Evolutionary conservation across 345 rosid species (phyloP).

Genomic region (Angophora floribunda): DNA sequence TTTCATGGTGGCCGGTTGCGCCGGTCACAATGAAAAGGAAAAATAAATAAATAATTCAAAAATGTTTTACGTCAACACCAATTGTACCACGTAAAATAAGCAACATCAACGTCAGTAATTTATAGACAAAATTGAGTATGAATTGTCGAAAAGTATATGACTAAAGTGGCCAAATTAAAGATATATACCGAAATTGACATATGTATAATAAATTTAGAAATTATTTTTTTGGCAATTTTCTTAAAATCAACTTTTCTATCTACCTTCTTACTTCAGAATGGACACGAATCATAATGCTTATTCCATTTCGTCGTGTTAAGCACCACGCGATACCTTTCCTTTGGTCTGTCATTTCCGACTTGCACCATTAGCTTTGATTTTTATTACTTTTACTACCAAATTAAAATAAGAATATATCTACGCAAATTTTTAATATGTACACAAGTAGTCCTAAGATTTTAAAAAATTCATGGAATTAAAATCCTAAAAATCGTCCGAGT

Average conservation of each 20-base stretch:
- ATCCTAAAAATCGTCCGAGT: not conserved
- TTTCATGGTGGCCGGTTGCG: not conserved
- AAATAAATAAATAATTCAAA: no score
- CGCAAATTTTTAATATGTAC: not conserved
- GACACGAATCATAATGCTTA: not conserved
- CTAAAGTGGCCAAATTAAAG: no score
- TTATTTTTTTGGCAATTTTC: no score
- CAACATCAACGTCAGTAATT: rapidly evolving
- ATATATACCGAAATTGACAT: not conserved
- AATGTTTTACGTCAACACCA: rapidly evolving
- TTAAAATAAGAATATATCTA: not conserved
- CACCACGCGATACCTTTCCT: not conserved
- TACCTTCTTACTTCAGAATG: not conserved
- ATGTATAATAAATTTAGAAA: no score
- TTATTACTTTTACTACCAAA: not conserved
- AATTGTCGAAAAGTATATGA: not conserved
- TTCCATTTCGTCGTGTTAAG: not conserved
- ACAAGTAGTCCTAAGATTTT: not conserved
- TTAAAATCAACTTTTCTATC: not conserved
- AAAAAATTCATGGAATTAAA: not conserved
- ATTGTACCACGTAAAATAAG: rapidly evolving
- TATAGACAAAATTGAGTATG: not conserved
- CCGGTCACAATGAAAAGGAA: not conserved
- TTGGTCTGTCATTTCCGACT: not conserved
- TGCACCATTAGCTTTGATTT: not conserved